Evolutionary conservation across 768 basidiomycete species (phyloP).

Genomic region (Tulasnella sp.): DNA sequence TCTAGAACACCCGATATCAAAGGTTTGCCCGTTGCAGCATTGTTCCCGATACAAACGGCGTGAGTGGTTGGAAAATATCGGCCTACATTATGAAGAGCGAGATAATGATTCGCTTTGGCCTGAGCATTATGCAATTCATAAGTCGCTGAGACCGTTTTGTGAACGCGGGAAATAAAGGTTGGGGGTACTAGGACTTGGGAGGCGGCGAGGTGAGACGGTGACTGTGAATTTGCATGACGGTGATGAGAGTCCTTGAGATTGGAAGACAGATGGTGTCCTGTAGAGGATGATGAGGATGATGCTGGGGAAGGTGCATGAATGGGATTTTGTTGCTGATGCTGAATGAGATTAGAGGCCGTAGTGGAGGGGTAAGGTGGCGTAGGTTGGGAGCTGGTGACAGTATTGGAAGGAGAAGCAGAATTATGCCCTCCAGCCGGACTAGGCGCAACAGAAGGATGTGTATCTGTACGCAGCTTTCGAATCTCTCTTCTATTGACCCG

Average conservation of each 20-base stretch:
- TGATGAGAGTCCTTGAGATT: background rate
- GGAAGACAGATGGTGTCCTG: constrained; percentile 6
- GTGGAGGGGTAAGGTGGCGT: constrained; percentile 6
- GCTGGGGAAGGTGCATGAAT: constrained; percentile 10
- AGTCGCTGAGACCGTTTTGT: too few relatives aligned
- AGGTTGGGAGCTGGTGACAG: constrained; percentile 9
- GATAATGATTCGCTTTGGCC: background rate
- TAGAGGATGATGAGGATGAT: constrained; percentile 10
- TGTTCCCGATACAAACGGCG: constrained; percentile 9
- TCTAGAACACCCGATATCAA: constrained; percentile 6
- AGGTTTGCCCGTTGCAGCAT: constrained; percentile 1
- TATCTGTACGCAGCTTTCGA: constrained; percentile 4
- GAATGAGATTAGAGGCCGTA: background rate
- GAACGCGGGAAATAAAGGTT: constrained; percentile 1
- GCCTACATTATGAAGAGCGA: constrained; percentile 1
- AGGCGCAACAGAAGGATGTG: background rate
- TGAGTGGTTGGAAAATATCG: constrained; percentile 6
- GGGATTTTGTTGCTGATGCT: background rate
- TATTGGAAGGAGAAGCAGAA: constrained; percentile 7
- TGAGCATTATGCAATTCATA: constrained; percentile 1
- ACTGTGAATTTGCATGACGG: constrained; percentile 1
- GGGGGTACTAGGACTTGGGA: background rate
- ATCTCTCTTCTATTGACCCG: constrained; percentile 1
- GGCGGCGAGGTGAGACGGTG: constrained; percentile 1
- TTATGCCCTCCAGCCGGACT: background rate